These are phyloP conservation scores for Hypericum perforatum DNA, from an alignment of 345 rosid species.

Conservation along the genomic window DNA sequence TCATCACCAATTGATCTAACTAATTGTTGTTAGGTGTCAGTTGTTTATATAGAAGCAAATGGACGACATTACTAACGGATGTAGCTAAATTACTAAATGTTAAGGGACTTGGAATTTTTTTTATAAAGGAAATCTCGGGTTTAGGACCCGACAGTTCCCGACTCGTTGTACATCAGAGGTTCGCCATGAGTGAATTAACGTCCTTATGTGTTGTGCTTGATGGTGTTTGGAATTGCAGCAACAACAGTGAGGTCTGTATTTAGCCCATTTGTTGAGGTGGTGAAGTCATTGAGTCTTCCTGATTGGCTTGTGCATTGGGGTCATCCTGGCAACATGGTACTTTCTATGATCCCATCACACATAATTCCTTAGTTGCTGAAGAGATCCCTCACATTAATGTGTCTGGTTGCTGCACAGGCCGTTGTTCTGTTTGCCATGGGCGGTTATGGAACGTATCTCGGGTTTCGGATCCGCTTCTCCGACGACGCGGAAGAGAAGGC, in stretches of 20 bases:
- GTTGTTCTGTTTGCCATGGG: slow-evolving; percentile 98
- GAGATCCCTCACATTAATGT: background rate
- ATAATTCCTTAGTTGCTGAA: background rate
- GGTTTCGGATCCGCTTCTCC: slow-evolving; percentile 67
- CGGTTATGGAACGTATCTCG: slow-evolving; percentile 87
- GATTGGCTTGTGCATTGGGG: slow-evolving; percentile 97
- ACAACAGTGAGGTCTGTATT: slow-evolving; percentile 51
- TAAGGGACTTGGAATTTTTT: too few species aligned
- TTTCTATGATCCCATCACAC: background rate
- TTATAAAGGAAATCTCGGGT: too few species aligned
- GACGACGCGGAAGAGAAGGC: slow-evolving; percentile 85
- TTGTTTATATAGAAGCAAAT: too few species aligned
- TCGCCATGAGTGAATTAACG: background rate
- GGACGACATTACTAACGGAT: too few species aligned
- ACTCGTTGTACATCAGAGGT: background rate
- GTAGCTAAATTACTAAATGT: too few species aligned
- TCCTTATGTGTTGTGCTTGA: background rate
- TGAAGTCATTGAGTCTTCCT: slow-evolving; percentile 66
- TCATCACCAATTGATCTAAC: too few species aligned
- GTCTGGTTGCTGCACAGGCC: slow-evolving; percentile 33
- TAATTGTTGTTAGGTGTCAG: too few species aligned
- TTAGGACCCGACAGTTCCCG: too few species aligned
- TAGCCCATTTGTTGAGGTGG: slow-evolving; percentile 74
- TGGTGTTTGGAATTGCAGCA: slow-evolving; percentile 34
- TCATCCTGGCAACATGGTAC: slow-evolving; percentile 87